phyloP scores from a whole-genome alignment of 768 basidiomycete species.

The Boletus speciosus region DNA sequence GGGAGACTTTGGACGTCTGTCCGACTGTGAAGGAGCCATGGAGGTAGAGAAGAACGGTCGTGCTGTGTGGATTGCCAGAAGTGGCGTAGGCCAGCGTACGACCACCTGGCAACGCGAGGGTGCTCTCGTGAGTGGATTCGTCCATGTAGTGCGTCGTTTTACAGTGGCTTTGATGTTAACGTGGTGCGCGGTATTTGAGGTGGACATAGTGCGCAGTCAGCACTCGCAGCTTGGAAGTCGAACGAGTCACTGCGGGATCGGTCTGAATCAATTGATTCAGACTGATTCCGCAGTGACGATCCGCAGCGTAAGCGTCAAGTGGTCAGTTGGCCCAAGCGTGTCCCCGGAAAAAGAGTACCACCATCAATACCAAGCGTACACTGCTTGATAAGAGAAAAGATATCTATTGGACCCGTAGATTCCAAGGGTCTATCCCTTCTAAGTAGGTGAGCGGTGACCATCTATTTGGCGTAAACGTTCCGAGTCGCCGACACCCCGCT shows the following conservation, averaged over 20 bases:
- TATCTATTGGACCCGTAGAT: no score
- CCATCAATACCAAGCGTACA: no score
- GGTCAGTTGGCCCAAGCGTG: not conserved
- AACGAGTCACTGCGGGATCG: not conserved
- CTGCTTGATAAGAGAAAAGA: no score
- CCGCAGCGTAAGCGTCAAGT: no score
- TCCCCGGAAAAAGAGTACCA: not conserved
- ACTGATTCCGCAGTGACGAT: no score
- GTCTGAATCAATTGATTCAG: no score
- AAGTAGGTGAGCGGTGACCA: no score
- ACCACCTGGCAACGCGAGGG: conserved; percentile 32
- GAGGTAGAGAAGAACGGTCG: conserved; percentile 48
- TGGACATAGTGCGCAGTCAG: not conserved
- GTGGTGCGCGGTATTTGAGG: not conserved
- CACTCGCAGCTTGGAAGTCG: not conserved
- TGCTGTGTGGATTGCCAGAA: conserved; percentile 47
- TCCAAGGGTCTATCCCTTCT: no score
- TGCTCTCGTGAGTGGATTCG: conserved; percentile 7
- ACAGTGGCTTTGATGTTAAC: not conserved
- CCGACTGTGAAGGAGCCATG: conserved; percentile 57
- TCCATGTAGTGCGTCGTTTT: conserved; percentile 1
- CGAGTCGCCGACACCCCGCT: no score
- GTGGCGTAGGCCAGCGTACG: conserved; percentile 55
- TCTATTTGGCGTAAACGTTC: no score
- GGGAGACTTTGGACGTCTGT: conserved; percentile 34